These are phyloP conservation scores for Trypethelium eluteriae DNA, from an alignment of 495 filamentous ascomycete genomes.

Conservation along the genomic window DNA sequence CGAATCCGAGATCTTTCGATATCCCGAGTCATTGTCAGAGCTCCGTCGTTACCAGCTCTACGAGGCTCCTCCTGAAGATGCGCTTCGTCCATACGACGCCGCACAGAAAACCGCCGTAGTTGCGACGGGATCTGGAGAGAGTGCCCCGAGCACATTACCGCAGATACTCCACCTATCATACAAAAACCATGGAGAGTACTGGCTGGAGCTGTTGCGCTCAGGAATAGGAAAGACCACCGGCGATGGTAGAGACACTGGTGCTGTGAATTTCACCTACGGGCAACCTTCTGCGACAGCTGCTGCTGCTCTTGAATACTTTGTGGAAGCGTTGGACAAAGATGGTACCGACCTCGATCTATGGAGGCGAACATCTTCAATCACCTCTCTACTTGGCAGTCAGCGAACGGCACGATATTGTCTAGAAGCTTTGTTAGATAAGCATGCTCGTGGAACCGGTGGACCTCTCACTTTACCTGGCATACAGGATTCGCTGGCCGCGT, in stretches of 20 bases:
- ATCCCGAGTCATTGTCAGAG: constrained; percentile 74
- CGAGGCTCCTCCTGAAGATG: constrained; percentile 41
- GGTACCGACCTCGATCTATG: constrained; percentile 92
- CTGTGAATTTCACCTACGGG: constrained; percentile 29
- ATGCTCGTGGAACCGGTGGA: constrained; percentile 62
- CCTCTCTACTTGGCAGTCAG: constrained; percentile 63
- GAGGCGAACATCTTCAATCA: constrained; percentile 74
- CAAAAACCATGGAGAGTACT: constrained; percentile 90
- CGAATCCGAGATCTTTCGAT: constrained; percentile 86
- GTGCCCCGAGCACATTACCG: constrained; percentile 67
- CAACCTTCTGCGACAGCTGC: constrained; percentile 26
- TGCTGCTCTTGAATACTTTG: constrained; percentile 54
- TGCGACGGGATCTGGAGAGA: constrained; percentile 48
- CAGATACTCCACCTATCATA: constrained; percentile 86
- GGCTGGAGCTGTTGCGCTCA: constrained; percentile 60
- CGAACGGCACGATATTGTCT: constrained; percentile 78
- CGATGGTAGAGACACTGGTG: constrained; percentile 18
- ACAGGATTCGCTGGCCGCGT: constrained; percentile 48
- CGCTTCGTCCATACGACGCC: constrained; percentile 36
- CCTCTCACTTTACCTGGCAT: constrained; percentile 70
- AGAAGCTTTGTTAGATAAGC: constrained; percentile 81
- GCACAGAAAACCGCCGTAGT: constrained; percentile 27
- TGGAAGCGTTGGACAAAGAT: constrained; percentile 75
- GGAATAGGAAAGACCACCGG: not conserved
- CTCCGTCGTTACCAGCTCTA: constrained; percentile 58